Percentiles rank a stretch among this genome's conserved stretches.
phyloP scores from a whole-genome alignment of 1,284 basidiomycete genomes.

The Earliella scabrosa region DNA sequence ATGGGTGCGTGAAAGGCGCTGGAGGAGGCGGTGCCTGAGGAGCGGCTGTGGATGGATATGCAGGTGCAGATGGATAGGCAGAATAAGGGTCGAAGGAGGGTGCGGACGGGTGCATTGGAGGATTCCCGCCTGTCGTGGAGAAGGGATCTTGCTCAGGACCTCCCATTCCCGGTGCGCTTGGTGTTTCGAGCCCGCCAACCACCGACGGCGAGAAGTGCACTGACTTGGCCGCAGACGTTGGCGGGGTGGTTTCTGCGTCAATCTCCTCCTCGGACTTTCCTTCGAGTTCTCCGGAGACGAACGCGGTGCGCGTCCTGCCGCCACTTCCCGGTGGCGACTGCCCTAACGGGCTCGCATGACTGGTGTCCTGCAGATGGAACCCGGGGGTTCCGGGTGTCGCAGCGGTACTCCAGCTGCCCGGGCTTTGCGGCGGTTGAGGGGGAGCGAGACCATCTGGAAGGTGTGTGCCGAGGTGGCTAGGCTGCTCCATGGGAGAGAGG shows the following conservation, averaged over 20 bases:
- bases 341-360: not conserved
- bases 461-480: slow-evolving; percentile 5
- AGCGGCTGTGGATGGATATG: not conserved
- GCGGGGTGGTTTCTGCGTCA: slow-evolving; percentile 17
- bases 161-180: slow-evolving; percentile 15
- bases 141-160: slow-evolving; percentile 18
- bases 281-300: slow-evolving; percentile 34
- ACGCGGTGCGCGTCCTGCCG: slow-evolving; percentile 10
- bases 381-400: slow-evolving; percentile 57
- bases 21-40: slow-evolving; percentile 6
- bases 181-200: slow-evolving; percentile 33
- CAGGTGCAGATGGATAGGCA: not conserved
- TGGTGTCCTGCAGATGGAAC: slow-evolving; percentile 9
- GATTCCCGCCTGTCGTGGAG: slow-evolving; percentile 6
- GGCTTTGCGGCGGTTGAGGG: slow-evolving; percentile 37
- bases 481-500: slow-evolving; percentile 12
- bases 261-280: slow-evolving; percentile 23
- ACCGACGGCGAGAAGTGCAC: slow-evolving; percentile 55
- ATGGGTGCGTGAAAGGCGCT: slow-evolving; percentile 14
- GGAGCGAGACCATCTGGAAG: slow-evolving; percentile 21
- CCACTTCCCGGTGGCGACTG: slow-evolving; percentile 1
- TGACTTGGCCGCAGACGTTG: slow-evolving; percentile 37
- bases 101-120: slow-evolving; percentile 19
- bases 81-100: slow-evolving; percentile 11
- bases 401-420: slow-evolving; percentile 64